Base-by-base conservation (phyloP, 2,329 filamentous ascomycete genomes). In the Nigrospora sphaerica region DNA sequence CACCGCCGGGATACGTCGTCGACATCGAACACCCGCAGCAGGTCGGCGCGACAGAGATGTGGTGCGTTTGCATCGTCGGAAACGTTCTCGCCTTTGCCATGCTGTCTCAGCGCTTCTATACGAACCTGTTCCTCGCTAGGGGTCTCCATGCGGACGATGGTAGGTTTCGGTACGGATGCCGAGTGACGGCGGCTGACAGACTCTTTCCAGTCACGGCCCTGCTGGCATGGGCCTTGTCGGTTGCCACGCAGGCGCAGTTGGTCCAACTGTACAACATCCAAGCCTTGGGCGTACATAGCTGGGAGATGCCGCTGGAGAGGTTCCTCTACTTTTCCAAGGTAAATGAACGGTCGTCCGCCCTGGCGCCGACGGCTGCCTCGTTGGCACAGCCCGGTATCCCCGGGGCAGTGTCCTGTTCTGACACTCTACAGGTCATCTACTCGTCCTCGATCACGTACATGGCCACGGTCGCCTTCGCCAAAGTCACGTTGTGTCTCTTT, bases 401-500 rank as follows among this genome's bases (percentile, higher is more conserved):
- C 3, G 14, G 4, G 14, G 4, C 7, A 28, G 2, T 6, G 7
- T 28, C 23, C 23, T 28, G 23, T 28, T 28, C 7, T 28, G 23
- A n/a, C 17, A 9, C 28, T 14, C 17, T 18, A 33, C 33, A 51
- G 50, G 18, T 48, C 5, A 51, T 44, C n/a, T 52, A 47, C 40
- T 41, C 46, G n/a, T 38, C 51, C 18, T 44, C 38, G 16, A 39
- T 49, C 31, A 50, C 68, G 19, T 69, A 65, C 45, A 58, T 64
- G n/a, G 47, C 63, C 14, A 62, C 62, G 33, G 61, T 60, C 12
- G 61, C 59, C 3, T 57, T 65, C 16, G 61, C 64, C 12, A 71
- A 70, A 40, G 19, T 69, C 3, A 61, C 66, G 0, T 61, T 71
- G 4, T 58, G 69, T 4, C 54, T 65, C 6, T 66, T 71, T 38